phyloP scores from a whole-genome alignment of 1,284 basidiomycete species.

The Irpex lacteus region DNA sequence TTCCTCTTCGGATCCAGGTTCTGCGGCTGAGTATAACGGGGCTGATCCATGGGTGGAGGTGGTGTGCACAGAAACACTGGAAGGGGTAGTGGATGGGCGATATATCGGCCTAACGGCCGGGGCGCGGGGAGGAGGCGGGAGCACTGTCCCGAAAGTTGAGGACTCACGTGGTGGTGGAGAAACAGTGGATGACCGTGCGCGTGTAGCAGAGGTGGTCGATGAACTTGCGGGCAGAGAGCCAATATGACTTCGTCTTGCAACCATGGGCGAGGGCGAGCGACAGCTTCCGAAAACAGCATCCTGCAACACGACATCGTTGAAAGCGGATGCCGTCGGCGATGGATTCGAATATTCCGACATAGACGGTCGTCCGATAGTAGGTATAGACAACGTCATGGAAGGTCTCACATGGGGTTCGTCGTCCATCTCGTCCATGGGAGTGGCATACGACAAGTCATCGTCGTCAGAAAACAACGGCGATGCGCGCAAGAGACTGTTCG shows the following conservation, averaged over 20 bases:
- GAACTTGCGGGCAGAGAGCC: conserved; percentile 22
- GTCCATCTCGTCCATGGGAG: conserved; percentile 31
- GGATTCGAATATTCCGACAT: conserved; percentile 53
- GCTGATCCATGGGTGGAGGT: conserved; percentile 19
- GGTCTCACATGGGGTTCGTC: conserved; percentile 32
- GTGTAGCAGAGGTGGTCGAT: conserved; percentile 19
- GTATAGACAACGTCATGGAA: conserved; percentile 33
- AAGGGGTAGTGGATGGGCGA: conserved; percentile 22
- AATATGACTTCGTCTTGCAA: conserved; percentile 28
- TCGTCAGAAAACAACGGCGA: conserved; percentile 27
- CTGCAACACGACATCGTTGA: conserved; percentile 52
- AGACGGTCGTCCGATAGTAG: conserved; percentile 30
- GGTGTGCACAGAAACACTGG: conserved; percentile 20
- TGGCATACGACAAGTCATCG: conserved; percentile 29
- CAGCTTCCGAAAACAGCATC: conserved; percentile 45
- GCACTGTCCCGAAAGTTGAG: conserved; percentile 43
- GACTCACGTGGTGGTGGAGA: conserved; percentile 47
- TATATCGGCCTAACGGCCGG: conserved; percentile 36
- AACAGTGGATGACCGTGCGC: conserved; percentile 35
- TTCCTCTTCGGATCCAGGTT: conserved; percentile 3
- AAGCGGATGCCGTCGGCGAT: conserved; percentile 71
- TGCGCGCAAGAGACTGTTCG: conserved; percentile 21
- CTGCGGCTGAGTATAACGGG: conserved; percentile 14
- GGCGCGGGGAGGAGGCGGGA: conserved; percentile 54
- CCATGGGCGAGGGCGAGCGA: conserved; percentile 29